Conservation (phyloP, 208 protist species). For the Tritrichomonas foetus region DNA sequence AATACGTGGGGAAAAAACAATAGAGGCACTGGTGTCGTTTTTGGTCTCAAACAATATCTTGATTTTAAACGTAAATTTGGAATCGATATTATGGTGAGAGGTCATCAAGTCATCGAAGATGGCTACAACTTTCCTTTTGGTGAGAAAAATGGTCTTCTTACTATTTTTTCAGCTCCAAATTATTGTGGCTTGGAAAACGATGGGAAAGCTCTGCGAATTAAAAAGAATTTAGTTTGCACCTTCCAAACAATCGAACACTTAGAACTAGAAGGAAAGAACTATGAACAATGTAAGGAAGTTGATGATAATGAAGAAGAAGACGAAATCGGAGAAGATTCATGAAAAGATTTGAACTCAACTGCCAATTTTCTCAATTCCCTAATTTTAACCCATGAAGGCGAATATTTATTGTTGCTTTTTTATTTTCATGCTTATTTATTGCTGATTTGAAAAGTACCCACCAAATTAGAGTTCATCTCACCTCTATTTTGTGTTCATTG, state of each 20-base stretch:
- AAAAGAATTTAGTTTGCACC: constrained; percentile 64
- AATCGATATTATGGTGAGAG: constrained; percentile 83
- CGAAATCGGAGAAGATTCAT: no score
- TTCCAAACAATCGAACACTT: constrained; percentile 53
- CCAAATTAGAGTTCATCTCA: no score
- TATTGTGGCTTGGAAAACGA: constrained; percentile 99
- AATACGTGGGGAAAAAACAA: constrained; percentile 94
- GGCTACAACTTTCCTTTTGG: constrained; percentile 91
- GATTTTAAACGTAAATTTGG: constrained; percentile 95
- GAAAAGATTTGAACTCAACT: no score
- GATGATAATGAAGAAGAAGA: no score
- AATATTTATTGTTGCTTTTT: no score
- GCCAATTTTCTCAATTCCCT: no score
- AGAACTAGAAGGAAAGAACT: no score
- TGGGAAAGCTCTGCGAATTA: constrained; percentile 82
- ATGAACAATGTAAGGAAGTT: no score
- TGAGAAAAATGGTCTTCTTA: constrained; percentile 93
- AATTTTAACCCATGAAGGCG: no score
- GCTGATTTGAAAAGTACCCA: no score
- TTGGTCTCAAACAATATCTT: constrained; percentile 90
- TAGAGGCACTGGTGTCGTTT: constrained; percentile 92
- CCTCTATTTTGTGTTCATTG: no score
- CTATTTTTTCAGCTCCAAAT: constrained; percentile 98
- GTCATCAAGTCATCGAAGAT: constrained; percentile 81
- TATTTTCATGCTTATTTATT: no score